Conservation (phyloP, 2,329 filamentous ascomycete genomes). For the Cadophora sp. region DNA sequence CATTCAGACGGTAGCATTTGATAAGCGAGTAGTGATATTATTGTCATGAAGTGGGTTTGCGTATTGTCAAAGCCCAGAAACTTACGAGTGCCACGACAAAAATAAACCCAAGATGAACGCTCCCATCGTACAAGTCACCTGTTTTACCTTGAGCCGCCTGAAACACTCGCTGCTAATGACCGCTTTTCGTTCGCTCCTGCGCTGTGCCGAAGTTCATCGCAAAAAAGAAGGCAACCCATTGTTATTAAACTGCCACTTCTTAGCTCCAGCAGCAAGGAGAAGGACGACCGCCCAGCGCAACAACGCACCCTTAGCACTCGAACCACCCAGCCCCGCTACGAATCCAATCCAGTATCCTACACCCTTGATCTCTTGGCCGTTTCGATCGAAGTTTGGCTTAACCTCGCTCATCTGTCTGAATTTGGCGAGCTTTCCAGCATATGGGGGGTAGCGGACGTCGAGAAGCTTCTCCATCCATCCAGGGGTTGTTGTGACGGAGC, state of each 20-base stretch:
- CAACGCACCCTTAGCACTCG: slow-evolving; percentile 41
- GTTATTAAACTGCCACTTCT: slow-evolving; percentile 27
- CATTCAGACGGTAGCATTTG: background rate
- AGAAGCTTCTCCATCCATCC: slow-evolving; percentile 72
- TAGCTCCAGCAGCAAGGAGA: slow-evolving; percentile 31
- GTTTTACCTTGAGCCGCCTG: background rate
- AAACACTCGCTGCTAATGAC: background rate
- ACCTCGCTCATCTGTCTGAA: slow-evolving; percentile 50
- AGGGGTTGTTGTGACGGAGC: slow-evolving; percentile 65
- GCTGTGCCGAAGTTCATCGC: slow-evolving; percentile 20
- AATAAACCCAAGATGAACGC: background rate
- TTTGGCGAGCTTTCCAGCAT: slow-evolving; percentile 51
- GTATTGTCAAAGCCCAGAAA: background rate
- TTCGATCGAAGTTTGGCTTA: slow-evolving; percentile 68
- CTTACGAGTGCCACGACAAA: background rate
- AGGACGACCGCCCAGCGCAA: slow-evolving; percentile 32
- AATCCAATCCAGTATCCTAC: slow-evolving; percentile 61
- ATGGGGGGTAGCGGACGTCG: slow-evolving; percentile 72
- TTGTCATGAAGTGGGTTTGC: background rate
- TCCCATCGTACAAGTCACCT: slow-evolving; percentile 17
- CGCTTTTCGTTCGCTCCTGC: background rate
- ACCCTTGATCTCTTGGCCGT: slow-evolving; percentile 58
- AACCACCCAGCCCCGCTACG: slow-evolving; percentile 58
- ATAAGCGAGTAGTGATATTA: too few relatives aligned
- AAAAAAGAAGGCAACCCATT: slow-evolving; percentile 33